Base-by-base conservation (phyloP, 306 rosid species). In the Lotus japonicus region DNA sequence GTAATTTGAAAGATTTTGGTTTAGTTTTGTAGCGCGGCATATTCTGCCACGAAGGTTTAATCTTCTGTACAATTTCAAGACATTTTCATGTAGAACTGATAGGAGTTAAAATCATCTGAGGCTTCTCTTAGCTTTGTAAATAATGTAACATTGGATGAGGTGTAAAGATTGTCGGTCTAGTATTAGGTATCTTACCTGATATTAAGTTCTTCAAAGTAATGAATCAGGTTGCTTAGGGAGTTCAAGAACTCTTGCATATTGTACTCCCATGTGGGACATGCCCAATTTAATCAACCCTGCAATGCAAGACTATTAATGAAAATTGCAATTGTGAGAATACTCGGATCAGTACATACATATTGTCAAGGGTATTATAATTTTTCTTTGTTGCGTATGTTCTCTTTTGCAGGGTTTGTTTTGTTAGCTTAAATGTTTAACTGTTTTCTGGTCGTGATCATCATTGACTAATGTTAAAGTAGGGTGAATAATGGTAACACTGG, bases 71-170 rank as follows among this genome's bases (percentile, higher is more conserved):
- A 85, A 83, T 79, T 77, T 77, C 9, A 35, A 62, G 80, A 79
- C 80, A 23, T 82, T 77, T 80, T 68, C 11, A 62, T 76, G 85
- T 73, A 71, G 84, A 61, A 71, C 50, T 62, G 45, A 69, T 79
- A 74, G 80, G 71, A 68, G 78, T 68, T 70, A 38, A 55, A 73
- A 72, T 81, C 69, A 58, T 76, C 15, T 71, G 85, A 81, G 85
- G 84, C 80, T 82, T 80, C 70, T 69, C 66, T 64, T 73, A 80
- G 82, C 82, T 82, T 60, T 88, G 97, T 90, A 88, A 77, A 90
- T 90, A 84, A 36, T 82, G 90, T 84, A 82, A 75, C 86, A 82
- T 73, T 80, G 81, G 79, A 60, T 73, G 89, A 84, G 95, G 71
- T 89, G 92, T 87, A 82, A 85, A 84, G 85, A 70, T 79, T 84